Conservation (phyloP, 78 protist genomes). For the Paratrimastix pyriformis region DNA sequence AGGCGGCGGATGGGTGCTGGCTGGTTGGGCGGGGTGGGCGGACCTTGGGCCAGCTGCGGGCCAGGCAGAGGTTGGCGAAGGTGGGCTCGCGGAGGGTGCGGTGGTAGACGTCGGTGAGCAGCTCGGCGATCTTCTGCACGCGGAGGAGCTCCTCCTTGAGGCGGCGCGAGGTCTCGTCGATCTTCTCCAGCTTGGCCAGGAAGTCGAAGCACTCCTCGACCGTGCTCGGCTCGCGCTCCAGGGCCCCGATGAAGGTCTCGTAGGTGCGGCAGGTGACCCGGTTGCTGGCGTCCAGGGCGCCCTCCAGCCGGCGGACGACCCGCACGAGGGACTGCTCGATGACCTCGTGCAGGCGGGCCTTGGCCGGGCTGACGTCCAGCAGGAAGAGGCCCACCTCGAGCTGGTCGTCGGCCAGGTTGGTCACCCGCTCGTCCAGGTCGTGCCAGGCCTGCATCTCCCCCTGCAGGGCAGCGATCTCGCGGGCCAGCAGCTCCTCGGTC, state of each 20-base stretch:
- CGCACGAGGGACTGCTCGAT: background rate
- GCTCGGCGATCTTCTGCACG: too few species aligned
- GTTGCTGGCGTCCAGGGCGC: background rate
- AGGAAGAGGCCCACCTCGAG: background rate
- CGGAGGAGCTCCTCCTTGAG: background rate
- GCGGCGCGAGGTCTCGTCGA: background rate
- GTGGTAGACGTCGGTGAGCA: too few species aligned
- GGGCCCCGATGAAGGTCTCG: background rate
- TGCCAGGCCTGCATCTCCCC: background rate
- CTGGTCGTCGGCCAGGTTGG: background rate
- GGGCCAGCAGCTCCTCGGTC: background rate
- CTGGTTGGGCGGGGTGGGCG: too few species aligned
- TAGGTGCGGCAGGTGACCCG: background rate
- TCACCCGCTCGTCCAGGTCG: too few species aligned
- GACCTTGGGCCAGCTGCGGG: too few species aligned
- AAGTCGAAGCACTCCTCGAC: slow-evolving; percentile 5
- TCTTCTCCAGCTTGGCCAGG: background rate
- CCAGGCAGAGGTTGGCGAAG: too few species aligned
- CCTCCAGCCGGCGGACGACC: background rate
- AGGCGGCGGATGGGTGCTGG: too few species aligned
- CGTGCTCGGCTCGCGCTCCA: background rate
- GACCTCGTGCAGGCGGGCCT: background rate
- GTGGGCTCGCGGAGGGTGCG: too few species aligned
- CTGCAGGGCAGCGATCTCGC: background rate
- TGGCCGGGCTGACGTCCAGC: background rate